Evolutionary conservation across 1,139 yeast genomes (phyloP).

Genomic region (Pichia sp.): DNA sequence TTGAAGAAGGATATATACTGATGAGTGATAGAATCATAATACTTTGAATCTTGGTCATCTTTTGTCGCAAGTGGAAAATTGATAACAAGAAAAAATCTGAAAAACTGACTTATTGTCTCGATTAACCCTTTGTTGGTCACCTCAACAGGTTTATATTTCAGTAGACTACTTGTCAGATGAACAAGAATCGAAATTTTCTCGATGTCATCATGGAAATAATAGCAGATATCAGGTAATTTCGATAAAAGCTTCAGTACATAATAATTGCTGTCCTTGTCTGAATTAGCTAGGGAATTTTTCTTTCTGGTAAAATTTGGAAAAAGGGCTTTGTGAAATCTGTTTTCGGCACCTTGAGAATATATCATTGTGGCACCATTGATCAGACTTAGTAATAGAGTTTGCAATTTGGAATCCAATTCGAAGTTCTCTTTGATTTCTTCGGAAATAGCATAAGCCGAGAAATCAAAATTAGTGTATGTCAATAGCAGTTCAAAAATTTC

Average conservation of each 20-base stretch:
- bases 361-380: slow-evolving; percentile 31
- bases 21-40: slow-evolving; percentile 22
- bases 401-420: slow-evolving; percentile 25
- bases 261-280: slow-evolving; percentile 7
- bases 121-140: not conserved
- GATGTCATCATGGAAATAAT: slow-evolving; percentile 18
- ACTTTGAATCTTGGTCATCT: slow-evolving; percentile 10
- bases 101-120: slow-evolving; percentile 7
- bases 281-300: not conserved
- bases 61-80: slow-evolving; percentile 13
- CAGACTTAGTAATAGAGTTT: slow-evolving; percentile 28
- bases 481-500: slow-evolving; percentile 37
- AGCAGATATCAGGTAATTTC: slow-evolving; percentile 10
- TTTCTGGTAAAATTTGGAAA: slow-evolving; percentile 13
- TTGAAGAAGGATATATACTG: slow-evolving; percentile 23
- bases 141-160: slow-evolving; percentile 4
- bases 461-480: slow-evolving; percentile 41
- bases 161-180: slow-evolving; percentile 1
- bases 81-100: slow-evolving; percentile 12
- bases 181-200: slow-evolving; percentile 14
- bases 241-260: slow-evolving; percentile 14
- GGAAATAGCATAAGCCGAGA: slow-evolving; percentile 33
- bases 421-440: slow-evolving; percentile 23
- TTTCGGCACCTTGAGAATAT: slow-evolving; percentile 20
- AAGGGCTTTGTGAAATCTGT: slow-evolving; percentile 18